Conservation (phyloP, 805 yeast genomes). For the Saturnispora quitensis region DNA sequence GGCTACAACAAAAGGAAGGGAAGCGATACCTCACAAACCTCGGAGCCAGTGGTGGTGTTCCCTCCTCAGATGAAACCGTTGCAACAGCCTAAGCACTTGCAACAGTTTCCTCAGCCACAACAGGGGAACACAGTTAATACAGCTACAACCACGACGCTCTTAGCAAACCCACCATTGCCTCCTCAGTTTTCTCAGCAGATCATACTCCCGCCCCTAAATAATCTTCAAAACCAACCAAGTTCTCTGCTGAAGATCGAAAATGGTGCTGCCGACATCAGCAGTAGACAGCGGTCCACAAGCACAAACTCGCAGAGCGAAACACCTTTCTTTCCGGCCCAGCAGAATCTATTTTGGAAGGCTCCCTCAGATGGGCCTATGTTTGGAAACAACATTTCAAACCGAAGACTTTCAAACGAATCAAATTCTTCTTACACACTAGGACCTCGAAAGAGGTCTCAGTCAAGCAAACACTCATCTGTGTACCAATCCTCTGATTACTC, state of each 20-base stretch:
- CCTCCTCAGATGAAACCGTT: neutral
- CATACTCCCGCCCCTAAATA: constrained; percentile 21
- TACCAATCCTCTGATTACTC: constrained; percentile 18
- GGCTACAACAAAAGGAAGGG: constrained; percentile 35
- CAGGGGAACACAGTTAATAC: too few relatives aligned
- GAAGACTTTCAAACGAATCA: constrained; percentile 41
- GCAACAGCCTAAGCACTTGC: neutral
- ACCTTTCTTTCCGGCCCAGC: constrained; percentile 11
- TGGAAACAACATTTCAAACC: neutral
- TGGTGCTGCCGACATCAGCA: neutral
- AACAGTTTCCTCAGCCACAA: neutral
- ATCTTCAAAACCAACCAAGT: neutral
- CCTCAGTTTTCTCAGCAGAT: constrained; percentile 13
- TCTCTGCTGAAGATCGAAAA: neutral
- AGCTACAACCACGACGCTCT: neutral
- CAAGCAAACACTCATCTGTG: neutral
- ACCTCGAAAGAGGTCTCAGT: neutral
- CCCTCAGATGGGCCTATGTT: constrained; percentile 47
- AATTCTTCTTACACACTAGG: constrained; percentile 31
- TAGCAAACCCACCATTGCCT: neutral
- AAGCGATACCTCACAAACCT: neutral
- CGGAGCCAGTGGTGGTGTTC: neutral
- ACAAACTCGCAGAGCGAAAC: constrained; percentile 5
- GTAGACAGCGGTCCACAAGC: constrained; percentile 16
- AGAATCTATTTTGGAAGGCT: constrained; percentile 45